Base-by-base conservation (phyloP, 2,329 filamentous ascomycete species). In the Botryotinia calthae region DNA sequence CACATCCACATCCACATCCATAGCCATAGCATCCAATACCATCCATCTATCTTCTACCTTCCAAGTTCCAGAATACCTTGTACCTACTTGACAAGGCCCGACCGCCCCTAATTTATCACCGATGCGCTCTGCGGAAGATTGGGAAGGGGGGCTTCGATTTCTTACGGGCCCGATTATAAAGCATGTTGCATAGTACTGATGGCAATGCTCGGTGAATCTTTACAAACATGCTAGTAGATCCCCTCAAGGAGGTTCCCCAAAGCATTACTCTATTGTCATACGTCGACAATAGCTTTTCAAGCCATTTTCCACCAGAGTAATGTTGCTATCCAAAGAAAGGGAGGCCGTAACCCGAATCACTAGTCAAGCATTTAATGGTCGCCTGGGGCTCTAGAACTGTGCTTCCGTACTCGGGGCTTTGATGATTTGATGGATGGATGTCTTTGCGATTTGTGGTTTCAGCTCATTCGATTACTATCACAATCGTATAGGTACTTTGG, bases 151-250 rank as follows among this genome's bases (percentile, higher is more conserved):
- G 62, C 18, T 48, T 46, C 31, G 16, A 54, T 37, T 66, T 66
- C 63, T 51, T 66, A 66, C 63, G 64, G 64, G 44, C 56, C 64
- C 46, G 46, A 67, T 67, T 54, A 67, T 56, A 56, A 67, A 67
- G 64, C 64, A 48, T 9, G 8, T 65, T 65, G 22, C 63, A 65
- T 64, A 9, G 51, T 9, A 18, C 16, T 56, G 51, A 56, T 56
- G 14, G 61, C 6, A 51, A 28, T 40, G 46, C 31, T 48, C 64
- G 31, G 64, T 66, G 64, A 66, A 40, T n/a, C 42, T 51, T 28
- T n/a, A 40, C 51, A 8, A 28, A 28, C 54, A 40, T 66, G 64
- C 31, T 25, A 20, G 40, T 54, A 40, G 31, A 66, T 54, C 34
- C 9, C 64, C 42, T 31, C 34, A 54, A 54, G 34, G 64, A 54